These are phyloP conservation scores for Eucalyptus cloeziana DNA, from an alignment of 345 rosid genomes.

Conservation along the genomic window DNA sequence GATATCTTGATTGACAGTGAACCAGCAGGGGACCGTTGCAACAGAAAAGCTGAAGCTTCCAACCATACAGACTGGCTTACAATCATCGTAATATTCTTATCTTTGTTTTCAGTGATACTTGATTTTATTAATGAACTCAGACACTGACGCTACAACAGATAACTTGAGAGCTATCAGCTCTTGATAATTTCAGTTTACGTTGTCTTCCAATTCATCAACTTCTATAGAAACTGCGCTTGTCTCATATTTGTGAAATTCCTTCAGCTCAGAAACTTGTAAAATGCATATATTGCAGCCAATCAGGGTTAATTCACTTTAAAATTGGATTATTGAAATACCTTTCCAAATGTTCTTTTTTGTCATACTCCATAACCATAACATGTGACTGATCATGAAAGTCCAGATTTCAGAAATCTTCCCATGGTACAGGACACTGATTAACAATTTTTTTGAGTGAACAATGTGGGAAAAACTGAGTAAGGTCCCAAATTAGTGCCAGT, in stretches of 20 bases:
- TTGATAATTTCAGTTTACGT: neutral
- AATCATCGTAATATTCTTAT: constrained; percentile 48
- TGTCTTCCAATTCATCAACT: neutral
- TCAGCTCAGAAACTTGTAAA: neutral
- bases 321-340: neutral
- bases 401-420: neutral
- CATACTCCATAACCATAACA: neutral
- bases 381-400: neutral
- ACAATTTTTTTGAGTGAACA: neutral
- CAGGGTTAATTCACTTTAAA: neutral
- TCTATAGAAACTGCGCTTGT: neutral
- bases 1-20: constrained; percentile 42
- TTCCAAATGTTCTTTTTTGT: neutral
- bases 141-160: neutral
- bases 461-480: neutral
- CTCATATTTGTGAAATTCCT: neutral
- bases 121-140: neutral
- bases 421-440: neutral
- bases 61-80: constrained; percentile 88
- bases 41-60: constrained; percentile 77
- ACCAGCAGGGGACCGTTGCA: constrained; percentile 87
- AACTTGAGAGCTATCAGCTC: neutral
- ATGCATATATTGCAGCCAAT: neutral
- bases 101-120: neutral
- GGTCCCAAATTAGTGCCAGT: neutral